These are phyloP conservation scores for Eucalyptus globulus DNA, from an alignment of 345 rosid species.

Conservation along the genomic window DNA sequence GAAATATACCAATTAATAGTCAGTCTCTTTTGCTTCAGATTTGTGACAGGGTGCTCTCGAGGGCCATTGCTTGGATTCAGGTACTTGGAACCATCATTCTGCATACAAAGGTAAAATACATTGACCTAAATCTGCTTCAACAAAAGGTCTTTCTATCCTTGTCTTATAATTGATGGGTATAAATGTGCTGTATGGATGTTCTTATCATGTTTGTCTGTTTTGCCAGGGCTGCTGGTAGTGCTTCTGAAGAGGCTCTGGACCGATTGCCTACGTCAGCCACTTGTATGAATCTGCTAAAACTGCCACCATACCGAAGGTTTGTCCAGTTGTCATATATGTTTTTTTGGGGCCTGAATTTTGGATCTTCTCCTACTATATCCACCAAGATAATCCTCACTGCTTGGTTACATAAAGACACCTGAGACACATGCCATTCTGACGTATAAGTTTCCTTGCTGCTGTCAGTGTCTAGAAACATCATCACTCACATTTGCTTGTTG, in stretches of 20 bases:
- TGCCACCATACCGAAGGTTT: conserved; percentile 96
- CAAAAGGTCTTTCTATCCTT: not conserved
- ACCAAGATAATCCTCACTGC: not conserved
- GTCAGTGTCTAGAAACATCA: not conserved
- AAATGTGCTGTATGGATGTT: not conserved
- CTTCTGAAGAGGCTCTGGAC: conserved; percentile 69
- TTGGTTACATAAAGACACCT: not conserved
- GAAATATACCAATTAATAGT: not conserved
- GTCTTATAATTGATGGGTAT: not conserved
- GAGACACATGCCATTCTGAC: not conserved
- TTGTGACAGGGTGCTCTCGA: conserved; percentile 96
- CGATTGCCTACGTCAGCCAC: conserved; percentile 95
- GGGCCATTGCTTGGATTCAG: conserved; percentile 95
- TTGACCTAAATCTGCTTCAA: not conserved
- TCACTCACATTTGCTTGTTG: not conserved
- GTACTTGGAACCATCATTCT: conserved; percentile 82
- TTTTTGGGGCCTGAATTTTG: not conserved
- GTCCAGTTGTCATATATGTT: not conserved
- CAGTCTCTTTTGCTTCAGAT: conserved; percentile 27
- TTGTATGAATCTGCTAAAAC: conserved; percentile 98
- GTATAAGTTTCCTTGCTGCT: not conserved
- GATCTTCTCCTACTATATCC: not conserved
- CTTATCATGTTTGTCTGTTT: not conserved
- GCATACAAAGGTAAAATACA: conserved; percentile 75
- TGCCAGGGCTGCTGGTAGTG: conserved; percentile 49